Base-by-base conservation (phyloP, 1,284 basidiomycete genomes). In the Exobasidium cylindrosporum region DNA sequence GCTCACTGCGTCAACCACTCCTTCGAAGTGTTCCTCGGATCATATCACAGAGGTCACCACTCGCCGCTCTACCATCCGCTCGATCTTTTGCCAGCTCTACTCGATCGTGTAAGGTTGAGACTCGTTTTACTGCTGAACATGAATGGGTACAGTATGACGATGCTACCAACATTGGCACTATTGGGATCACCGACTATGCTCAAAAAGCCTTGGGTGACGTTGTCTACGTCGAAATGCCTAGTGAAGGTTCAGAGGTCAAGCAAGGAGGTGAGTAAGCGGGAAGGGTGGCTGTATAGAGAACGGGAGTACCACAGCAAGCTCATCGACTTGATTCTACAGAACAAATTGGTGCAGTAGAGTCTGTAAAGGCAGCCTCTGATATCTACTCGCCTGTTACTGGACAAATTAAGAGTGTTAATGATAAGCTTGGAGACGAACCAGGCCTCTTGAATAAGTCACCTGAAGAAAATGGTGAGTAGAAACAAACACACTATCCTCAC, bases 291-390 rank as follows among this genome's bases (percentile, higher is more conserved):
- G n/a, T n/a, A n/a, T n/a, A n/a, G n/a, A n/a, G n/a, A n/a, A n/a
- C n/a, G n/a, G n/a, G n/a, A n/a, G n/a, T n/a, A n/a, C n/a, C n/a
- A n/a, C n/a, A n/a, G n/a, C n/a, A n/a, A n/a, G n/a, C n/a, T 10
- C 3, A 4, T 10, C 49, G 17, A 4, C 23, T 11, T 23, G 23
- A 45, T 2, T 21, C 4, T 24, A 26, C 75, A 97, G 95, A 93
- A 62, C 84, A 89, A 73, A 91, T 97, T 77, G 95, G 96, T 59
- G 91, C 92, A 5, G 92, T 98, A 28, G 95, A 98, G 83, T 96
- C 92, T 70, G 95, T 98, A 68, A 99, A 99, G 82, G 92, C 94
- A 45, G 92, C 93, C 32, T 96, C 93, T 5, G 94, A 97, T 81
- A 95, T 97, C 79, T 98, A 92, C 82, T 91, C 94, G 7, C 96